Evolutionary conservation across 352 stramenopile genomes (phyloP), one percentile per base, ranked within the genome.

Genomic region (Phytophthora rubi): DNA sequence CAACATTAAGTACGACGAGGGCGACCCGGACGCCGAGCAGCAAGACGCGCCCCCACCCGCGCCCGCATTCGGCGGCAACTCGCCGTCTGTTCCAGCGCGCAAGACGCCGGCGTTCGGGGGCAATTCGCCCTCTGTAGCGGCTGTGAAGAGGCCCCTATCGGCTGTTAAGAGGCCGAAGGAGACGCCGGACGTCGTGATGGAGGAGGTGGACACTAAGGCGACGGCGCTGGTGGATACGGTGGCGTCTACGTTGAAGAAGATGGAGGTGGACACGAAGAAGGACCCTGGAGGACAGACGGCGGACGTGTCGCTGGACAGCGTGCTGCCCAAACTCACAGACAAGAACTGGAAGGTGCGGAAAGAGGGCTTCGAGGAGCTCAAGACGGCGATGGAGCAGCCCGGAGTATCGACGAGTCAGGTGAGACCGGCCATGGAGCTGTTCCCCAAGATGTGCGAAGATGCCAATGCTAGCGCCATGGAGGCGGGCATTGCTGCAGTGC

Each of bases 321-420:
- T 95, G 3, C 52, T 92, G 30, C 70, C 75, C 13, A 84, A 92
- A 54, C 21, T 95, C 53, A 77, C 73, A 13, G 88, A 96, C 58
- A 95, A 94, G 73, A 94, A 92, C 73, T 97, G 89, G 89, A 95
- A 95, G 76, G 65, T 89, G 15, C 80, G 89, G 7, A 97, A 95
- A 80, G 83, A 92, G 71, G 89, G 75, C 0, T 95, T 88, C 58
- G 89, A 95, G 23, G 62, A 91, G 39, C 66, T 93, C 51, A 96
- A 93, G 54, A 62, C 71, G 10, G 55, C 83, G 39, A 91, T 88
- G 37, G 86, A 94, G 45, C 79, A 77, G 48, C 59, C 70, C 12
- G 80, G 72, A 47, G 71, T 83, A 13, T 69, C 79, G 21, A 75
- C 70, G 6, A 77, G 78, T 21, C 79, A 88, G 32, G 80, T 90